Evolutionary conservation across 148 eudicot species (phyloP), one percentile per base, ranked within the genome.

Genomic region (Polygonum aviculare): DNA sequence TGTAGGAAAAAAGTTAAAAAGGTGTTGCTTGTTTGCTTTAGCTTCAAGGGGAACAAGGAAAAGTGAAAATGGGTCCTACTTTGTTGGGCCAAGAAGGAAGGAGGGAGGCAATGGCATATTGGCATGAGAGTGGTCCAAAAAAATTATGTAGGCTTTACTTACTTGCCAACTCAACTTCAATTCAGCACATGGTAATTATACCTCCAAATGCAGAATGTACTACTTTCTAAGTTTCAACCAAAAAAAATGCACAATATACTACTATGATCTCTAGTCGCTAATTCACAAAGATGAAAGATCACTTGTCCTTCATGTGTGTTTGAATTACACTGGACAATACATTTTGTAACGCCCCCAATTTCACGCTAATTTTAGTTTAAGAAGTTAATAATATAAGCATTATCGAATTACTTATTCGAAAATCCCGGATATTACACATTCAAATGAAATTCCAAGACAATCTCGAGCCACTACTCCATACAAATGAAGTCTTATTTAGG

Each of bases 91-190:
- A 12, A 69, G 19, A 40, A 69, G 73, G 73, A 69, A 12, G 47
- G 48, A 38, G 70, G 81, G 72, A 82, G 75, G 80, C 26, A 31
- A 57, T 70, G 76, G 0, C n/a, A 71, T 39, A 7, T 45, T 71
- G 51, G 31, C 74, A 45, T 71, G 10, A 33, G 22, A 48, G 86
- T 82, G 89, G 83, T 80, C 81, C 81, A 83, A 77, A 74, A 74
- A 18, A 69, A 35, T 35, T 67, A 21, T 40, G 33, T n/a, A n/a
- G 35, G 51, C 38, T 16, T 39, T 14, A n/a, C 54, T 74, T 74
- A 74, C 77, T 87, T 83, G 85, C 81, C 88, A 87, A 87, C 86
- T 85, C 85, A 81, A 81, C 22, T 80, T 81, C 76, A 69, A 75
- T 78, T 78, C 35, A 65, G 69, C 73, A 50, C 73, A 70, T 70